Conservation (phyloP, 2,329 filamentous ascomycete genomes). For the Fusarium oligoseptatum region DNA sequence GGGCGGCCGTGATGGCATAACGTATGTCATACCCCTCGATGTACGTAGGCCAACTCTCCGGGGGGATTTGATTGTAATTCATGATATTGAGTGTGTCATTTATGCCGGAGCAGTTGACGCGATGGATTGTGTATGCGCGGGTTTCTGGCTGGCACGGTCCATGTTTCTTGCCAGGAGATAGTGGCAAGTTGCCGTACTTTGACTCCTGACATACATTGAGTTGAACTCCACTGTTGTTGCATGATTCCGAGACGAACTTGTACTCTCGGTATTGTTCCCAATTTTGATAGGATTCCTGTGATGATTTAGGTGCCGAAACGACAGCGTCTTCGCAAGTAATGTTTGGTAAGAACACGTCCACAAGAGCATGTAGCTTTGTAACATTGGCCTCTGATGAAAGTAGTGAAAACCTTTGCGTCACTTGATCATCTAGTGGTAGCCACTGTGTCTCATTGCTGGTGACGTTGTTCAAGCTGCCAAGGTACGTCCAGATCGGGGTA, state of each 20-base stretch:
- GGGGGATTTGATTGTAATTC: neutral
- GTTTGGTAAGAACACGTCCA: neutral
- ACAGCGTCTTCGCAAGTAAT: neutral
- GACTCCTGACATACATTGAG: neutral
- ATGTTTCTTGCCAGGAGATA: neutral
- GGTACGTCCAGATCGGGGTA: neutral
- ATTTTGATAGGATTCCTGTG: too few relatives aligned
- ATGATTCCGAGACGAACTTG: neutral
- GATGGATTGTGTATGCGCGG: neutral
- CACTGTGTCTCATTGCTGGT: neutral
- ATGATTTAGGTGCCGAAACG: neutral
- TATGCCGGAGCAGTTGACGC: neutral
- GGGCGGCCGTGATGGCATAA: slow-evolving; percentile 2
- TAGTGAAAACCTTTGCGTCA: neutral
- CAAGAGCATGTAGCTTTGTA: neutral
- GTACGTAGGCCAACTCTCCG: neutral
- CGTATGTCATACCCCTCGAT: neutral
- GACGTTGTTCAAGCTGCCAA: neutral
- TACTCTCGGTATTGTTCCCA: neutral
- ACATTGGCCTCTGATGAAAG: neutral
- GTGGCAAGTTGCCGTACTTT: neutral
- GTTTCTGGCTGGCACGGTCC: neutral
- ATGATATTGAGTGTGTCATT: neutral
- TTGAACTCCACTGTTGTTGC: neutral
- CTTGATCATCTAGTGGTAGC: neutral